phyloP scores from a whole-genome alignment of 2,329 filamentous ascomycete genomes.

The Cladobotryum mycophilum region DNA sequence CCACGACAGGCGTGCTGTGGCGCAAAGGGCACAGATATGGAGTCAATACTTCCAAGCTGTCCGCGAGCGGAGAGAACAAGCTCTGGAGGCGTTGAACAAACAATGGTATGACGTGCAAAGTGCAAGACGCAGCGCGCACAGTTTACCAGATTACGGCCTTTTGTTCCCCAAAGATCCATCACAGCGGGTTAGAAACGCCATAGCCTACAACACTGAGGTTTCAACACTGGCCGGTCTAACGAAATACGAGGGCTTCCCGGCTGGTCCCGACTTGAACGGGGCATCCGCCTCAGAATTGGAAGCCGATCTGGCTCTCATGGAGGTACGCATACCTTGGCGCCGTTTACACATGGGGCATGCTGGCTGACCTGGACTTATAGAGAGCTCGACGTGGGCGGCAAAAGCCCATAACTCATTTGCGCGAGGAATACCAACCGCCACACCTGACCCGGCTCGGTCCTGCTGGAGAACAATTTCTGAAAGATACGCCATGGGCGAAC shows the following conservation, averaged over 20 bases:
- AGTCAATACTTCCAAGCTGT: constrained; percentile 85
- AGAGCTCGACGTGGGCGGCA: constrained; percentile 29
- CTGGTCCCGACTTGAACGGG: constrained; percentile 76
- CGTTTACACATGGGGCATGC: constrained; percentile 1
- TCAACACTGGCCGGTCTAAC: constrained; percentile 84
- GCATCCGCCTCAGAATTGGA: constrained; percentile 70
- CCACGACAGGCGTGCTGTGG: constrained; percentile 67
- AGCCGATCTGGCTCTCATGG: constrained; percentile 83
- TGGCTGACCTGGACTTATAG: constrained; percentile 18
- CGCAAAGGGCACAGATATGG: constrained; percentile 78
- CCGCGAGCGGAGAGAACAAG: constrained; percentile 73
- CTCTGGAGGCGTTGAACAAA: constrained; percentile 74
- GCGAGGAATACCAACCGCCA: constrained; percentile 43
- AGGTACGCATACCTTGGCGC: constrained; percentile 45
- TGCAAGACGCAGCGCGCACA: constrained; percentile 74
- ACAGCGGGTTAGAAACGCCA: constrained; percentile 75
- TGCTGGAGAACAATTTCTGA: constrained; percentile 79
- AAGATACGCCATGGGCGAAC: constrained; percentile 89
- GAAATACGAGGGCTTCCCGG: constrained; percentile 93
- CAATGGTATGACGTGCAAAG: constrained; percentile 92
- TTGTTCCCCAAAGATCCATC: constrained; percentile 71
- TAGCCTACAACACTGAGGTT: constrained; percentile 92
- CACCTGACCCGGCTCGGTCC: constrained; percentile 49
- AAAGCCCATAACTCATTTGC: constrained; percentile 34
- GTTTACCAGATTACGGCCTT: constrained; percentile 74